Conservation (phyloP, 345 rosid genomes). For the Rhizophora mangle region DNA sequence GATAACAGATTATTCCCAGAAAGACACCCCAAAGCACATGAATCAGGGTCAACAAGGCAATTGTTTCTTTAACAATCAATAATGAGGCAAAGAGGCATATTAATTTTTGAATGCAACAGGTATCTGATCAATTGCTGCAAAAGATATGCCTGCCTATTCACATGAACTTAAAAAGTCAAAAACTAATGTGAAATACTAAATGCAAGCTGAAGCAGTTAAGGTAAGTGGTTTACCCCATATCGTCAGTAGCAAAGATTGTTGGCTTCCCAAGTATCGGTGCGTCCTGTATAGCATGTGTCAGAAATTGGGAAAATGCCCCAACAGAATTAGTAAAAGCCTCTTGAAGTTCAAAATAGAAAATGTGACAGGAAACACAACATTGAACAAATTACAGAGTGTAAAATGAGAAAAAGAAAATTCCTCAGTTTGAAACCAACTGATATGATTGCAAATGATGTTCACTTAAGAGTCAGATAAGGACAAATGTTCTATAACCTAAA, state of each 20-base stretch:
- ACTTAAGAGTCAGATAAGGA: not conserved
- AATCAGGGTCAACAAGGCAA: too few relatives aligned
- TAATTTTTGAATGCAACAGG: not conserved
- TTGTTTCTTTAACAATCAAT: too few relatives aligned
- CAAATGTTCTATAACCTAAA: constrained; percentile 11
- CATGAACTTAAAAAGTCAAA: not conserved
- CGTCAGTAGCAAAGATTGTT: constrained; percentile 48
- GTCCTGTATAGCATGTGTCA: constrained; percentile 51
- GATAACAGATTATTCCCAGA: too few relatives aligned
- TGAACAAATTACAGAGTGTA: too few relatives aligned
- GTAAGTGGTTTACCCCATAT: constrained; percentile 55
- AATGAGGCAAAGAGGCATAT: not conserved
- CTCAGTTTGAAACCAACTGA: not conserved
- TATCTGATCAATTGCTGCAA: not conserved
- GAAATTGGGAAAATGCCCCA: not conserved
- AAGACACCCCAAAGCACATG: too few relatives aligned
- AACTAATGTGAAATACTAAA: not conserved
- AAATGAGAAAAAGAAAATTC: too few relatives aligned
- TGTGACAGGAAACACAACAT: too few relatives aligned
- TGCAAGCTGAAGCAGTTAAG: constrained; percentile 6
- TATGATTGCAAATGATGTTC: not conserved
- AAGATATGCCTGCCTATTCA: constrained; percentile 3
- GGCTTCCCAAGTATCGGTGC: constrained; percentile 91
- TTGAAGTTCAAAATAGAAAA: not conserved
- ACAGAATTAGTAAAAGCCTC: not conserved